These are phyloP conservation scores for Fusarium tuaranense DNA, from an alignment of 2,329 filamentous ascomycete genomes.

Conservation along the genomic window DNA sequence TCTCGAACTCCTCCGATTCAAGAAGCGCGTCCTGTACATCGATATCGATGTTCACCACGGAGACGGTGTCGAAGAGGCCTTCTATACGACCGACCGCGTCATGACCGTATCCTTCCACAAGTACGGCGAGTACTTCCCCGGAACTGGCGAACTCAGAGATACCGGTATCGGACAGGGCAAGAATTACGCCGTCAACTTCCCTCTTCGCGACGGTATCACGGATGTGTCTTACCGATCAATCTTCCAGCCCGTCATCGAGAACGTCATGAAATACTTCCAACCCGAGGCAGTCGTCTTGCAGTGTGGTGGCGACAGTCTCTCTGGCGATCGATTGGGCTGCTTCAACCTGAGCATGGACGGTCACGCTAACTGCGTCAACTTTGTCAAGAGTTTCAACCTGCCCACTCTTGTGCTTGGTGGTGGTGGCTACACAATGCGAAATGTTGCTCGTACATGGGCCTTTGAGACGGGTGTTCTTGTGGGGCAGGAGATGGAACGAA, in stretches of 20 bases:
- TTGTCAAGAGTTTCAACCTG: constrained; percentile 85
- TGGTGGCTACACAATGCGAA: constrained; percentile 96
- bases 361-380: constrained; percentile 93
- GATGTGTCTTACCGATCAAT: constrained; percentile 90
- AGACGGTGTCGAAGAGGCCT: constrained; percentile 92
- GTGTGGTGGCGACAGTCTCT: constrained; percentile 94
- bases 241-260: constrained; percentile 89
- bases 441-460: constrained; percentile 96
- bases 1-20: constrained; percentile 88
- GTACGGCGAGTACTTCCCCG: constrained; percentile 96
- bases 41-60: constrained; percentile 96
- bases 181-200: constrained; percentile 91
- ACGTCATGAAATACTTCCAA: constrained; percentile 87
- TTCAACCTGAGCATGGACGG: constrained; percentile 98
- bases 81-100: constrained; percentile 91
- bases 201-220: constrained; percentile 90
- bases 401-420: constrained; percentile 95
- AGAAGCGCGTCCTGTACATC: constrained; percentile 97
- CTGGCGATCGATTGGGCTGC: constrained; percentile 92
- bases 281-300: constrained; percentile 95
- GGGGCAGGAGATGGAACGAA: constrained; percentile 81
- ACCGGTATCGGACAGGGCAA: constrained; percentile 90
- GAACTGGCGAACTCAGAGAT: constrained; percentile 87
- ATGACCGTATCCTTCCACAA: constrained; percentile 97
- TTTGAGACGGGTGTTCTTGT: constrained; percentile 95